Percentiles rank a stretch among this genome's conserved stretches.
These are phyloP conservation scores for Penicillium psychrosexuale DNA, from an alignment of 2,329 filamentous ascomycete genomes.

Conservation along the genomic window DNA sequence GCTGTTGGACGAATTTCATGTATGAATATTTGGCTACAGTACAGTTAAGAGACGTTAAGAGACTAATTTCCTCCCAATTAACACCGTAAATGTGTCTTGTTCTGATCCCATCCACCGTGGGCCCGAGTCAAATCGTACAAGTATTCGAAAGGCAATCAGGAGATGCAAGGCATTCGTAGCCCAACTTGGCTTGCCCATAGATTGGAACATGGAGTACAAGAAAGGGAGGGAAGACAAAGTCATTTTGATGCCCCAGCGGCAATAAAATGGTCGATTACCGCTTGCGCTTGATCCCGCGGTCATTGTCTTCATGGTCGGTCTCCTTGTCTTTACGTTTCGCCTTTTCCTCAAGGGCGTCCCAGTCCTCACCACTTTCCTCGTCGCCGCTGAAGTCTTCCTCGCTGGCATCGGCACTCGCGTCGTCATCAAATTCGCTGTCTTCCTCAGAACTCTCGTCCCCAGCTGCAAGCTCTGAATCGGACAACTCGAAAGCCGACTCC, in stretches of 20 bases:
- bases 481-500: conserved; percentile 88
- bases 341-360: conserved; percentile 93
- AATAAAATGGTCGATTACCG: conserved; percentile 42
- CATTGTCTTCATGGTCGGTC: conserved; percentile 52
- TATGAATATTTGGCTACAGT: not conserved
- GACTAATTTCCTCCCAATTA: not conserved
- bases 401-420: conserved; percentile 72
- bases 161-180: not conserved
- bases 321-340: conserved; percentile 64
- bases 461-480: conserved; percentile 71
- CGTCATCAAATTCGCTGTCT: conserved; percentile 89
- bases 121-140: not conserved
- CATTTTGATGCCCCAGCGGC: not conserved
- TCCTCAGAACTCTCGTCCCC: conserved; percentile 79
- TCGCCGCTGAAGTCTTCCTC: conserved; percentile 57
- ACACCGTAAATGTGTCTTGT: not conserved
- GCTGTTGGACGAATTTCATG: not conserved
- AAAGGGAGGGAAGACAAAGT: conserved; percentile 4
- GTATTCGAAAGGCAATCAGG: not conserved
- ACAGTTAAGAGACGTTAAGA: not conserved
- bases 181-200: not conserved
- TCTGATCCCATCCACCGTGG: not conserved
- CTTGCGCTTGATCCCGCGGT: conserved; percentile 71
- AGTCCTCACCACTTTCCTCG: conserved; percentile 81
- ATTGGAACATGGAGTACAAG: not conserved